Percentiles rank a stretch among this genome's conserved stretches.
These are phyloP conservation scores for Leccinum angustisporum DNA, from an alignment of 1,284 basidiomycete genomes.

Conservation along the genomic window DNA sequence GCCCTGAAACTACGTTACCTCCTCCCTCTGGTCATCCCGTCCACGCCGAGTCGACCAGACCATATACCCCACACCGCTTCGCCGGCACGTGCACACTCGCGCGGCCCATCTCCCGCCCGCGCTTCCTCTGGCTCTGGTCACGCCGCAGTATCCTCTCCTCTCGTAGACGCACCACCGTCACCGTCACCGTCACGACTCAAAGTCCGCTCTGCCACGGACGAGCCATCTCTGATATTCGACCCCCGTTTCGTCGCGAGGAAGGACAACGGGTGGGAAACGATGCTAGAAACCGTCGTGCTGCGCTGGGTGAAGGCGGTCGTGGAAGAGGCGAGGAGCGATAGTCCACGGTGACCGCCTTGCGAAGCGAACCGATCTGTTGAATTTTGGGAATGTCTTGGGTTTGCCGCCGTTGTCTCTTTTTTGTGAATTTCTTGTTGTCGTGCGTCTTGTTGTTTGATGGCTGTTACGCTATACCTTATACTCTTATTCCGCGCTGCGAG, in stretches of 20 bases:
- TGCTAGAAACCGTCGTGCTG: conserved; percentile 64
- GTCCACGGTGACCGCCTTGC: conserved; percentile 23
- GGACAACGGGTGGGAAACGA: conserved; percentile 77
- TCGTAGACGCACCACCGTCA: conserved; percentile 12
- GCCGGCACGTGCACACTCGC: conserved; percentile 19
- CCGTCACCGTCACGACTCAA: conserved; percentile 19
- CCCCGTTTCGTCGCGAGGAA: conserved; percentile 68
- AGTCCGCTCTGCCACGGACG: conserved; percentile 24
- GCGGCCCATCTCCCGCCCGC: conserved; percentile 29
- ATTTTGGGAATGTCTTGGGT: neutral
- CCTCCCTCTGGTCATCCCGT: conserved; percentile 62
- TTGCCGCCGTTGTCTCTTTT: neutral
- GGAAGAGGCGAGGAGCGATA: conserved; percentile 57
- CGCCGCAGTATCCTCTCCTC: neutral
- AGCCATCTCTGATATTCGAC: conserved; percentile 57
- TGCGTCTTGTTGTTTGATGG: conserved; percentile 1
- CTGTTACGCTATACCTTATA: conserved; percentile 14
- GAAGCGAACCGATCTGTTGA: neutral
- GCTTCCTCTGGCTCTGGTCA: conserved; percentile 13
- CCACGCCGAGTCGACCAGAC: conserved; percentile 34
- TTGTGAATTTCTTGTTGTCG: neutral
- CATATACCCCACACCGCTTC: conserved; percentile 28
- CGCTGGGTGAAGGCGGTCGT: conserved; percentile 71
- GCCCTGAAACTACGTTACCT: conserved; percentile 81
- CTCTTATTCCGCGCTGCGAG: conserved; percentile 14